Conservation (phyloP, 352 stramenopile genomes). For the Phytophthora boehmeriae region DNA sequence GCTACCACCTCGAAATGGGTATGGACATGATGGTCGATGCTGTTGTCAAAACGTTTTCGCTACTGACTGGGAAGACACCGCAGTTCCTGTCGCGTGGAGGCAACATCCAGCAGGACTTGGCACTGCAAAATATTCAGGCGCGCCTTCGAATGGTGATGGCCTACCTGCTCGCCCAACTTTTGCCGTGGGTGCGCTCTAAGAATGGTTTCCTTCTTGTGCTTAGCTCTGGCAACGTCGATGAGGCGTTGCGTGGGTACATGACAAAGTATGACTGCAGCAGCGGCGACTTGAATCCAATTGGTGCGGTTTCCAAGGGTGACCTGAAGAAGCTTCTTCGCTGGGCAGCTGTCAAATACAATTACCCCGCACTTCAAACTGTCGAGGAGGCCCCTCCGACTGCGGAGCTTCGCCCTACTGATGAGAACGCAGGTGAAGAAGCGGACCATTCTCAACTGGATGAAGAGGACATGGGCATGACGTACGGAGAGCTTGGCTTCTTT, state of each 20-base stretch:
- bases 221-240: conserved; percentile 98
- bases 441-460: conserved; percentile 97
- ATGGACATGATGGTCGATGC: conserved; percentile 96
- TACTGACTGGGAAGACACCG: conserved; percentile 91
- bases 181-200: conserved; percentile 96
- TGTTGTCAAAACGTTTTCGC: conserved; percentile 76
- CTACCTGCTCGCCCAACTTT: conserved; percentile 97
- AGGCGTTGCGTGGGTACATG: conserved; percentile 98
- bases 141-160: conserved; percentile 98
- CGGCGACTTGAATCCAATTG: conserved; percentile 99
- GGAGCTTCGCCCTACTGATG: conserved; percentile 93
- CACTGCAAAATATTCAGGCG: conserved; percentile 99
- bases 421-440: conserved; percentile 58
- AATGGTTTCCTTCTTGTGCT: conserved; percentile 98
- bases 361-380: conserved; percentile 92
- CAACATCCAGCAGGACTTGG: conserved; percentile 94
- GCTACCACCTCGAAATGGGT: conserved; percentile 95
- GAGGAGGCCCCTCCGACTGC: conserved; percentile 95
- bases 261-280: conserved; percentile 99
- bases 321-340: conserved; percentile 97
- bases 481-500: conserved; percentile 97
- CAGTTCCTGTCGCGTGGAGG: conserved; percentile 90
- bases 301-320: conserved; percentile 95
- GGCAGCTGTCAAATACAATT: conserved; percentile 91
- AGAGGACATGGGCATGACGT: conserved; percentile 99